Base-by-base conservation (phyloP, 2,329 filamentous ascomycete genomes). In the Trichoderma sp. region DNA sequence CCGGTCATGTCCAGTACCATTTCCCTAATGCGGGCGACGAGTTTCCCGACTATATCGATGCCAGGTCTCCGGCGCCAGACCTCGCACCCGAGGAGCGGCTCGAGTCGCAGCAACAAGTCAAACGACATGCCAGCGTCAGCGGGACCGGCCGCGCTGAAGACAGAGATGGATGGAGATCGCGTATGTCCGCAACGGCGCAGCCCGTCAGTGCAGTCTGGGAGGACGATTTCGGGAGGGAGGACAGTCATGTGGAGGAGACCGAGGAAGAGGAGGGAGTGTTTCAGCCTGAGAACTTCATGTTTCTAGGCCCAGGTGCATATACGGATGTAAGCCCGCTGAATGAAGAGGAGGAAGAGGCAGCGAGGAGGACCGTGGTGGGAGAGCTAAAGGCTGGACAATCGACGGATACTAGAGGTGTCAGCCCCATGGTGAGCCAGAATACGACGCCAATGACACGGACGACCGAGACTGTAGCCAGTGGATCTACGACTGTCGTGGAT, bases 21-120 rank as follows among this genome's bases (percentile, higher is more conserved):
- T 91, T 91, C 77, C 89, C 89, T 6, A 85, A 85, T 60, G 85
- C 87, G 6, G 89, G 89, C 77, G 89, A 91, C 78, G 89, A 91
- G 82, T 91, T 88, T 71, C 89, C 89, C 64, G 87, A 89, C 78
- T 88, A 85, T 78, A 79, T 88, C 76, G 84, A 85, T 75, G 82
- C 83, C 21, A 80, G 81, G 29, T 79, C 82, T 12, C 83, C 85
- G 0, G 81, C 80, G 1, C 83, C 85, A 3, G 82, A 83, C 31
- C 83, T 90, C 1, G 84, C 85, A 0, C 88, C 88, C n/a, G 88
- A 90, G 77, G 88, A 90, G 78, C 85, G 83, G 69, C 85, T 89
- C 21, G 87, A 87, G 78, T 88, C 87, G 77, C 87, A 89, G 78
- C 86, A 87, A 78, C 87, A 89, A 80, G 76, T 87, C 33, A 86